phyloP scores from a whole-genome alignment of 139 green algal species.

The Asterochloris erici region DNA sequence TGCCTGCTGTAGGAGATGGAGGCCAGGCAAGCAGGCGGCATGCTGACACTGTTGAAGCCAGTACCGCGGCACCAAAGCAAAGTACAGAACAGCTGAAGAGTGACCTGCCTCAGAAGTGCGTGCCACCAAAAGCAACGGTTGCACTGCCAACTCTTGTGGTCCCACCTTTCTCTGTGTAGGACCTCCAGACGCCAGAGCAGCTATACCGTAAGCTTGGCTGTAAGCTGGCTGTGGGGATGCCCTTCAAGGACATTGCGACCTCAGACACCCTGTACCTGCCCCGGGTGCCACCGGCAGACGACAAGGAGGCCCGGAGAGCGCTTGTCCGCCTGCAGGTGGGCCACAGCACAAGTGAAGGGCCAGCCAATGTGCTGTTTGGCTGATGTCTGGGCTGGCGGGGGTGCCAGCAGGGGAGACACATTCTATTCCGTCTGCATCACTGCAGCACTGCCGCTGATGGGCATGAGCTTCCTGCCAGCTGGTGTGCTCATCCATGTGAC shows the following conservation, averaged over 20 bases:
- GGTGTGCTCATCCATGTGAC: too few species aligned
- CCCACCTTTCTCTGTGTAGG: conserved; percentile 13
- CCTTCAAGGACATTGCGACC: conserved; percentile 98
- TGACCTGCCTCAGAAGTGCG: too few species aligned
- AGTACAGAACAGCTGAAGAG: background rate
- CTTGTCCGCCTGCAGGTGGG: conserved; percentile 83
- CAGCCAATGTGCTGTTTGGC: background rate
- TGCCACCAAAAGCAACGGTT: too few species aligned
- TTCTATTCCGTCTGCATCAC: too few species aligned
- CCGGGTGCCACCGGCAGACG: conserved; percentile 52
- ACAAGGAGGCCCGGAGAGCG: conserved; percentile 58
- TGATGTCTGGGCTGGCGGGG: too few species aligned
- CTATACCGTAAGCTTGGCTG: conserved; percentile 85
- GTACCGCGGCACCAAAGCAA: too few species aligned
- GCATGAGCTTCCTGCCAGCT: too few species aligned
- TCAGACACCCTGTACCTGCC: conserved; percentile 87
- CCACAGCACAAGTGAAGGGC: background rate
- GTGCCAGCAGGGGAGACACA: too few species aligned
- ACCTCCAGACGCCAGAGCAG: conserved; percentile 45
- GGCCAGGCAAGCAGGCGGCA: too few species aligned
- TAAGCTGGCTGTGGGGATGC: conserved; percentile 98
- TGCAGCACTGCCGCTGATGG: too few species aligned
- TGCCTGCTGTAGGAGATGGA: too few species aligned
- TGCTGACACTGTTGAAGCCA: too few species aligned
- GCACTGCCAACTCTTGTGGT: background rate